A percentile compares a stretch with the other conserved stretches of the same genome.
Evolutionary conservation across 257 asterid genomes (phyloP).

Genomic region (Perilla frutescens): DNA sequence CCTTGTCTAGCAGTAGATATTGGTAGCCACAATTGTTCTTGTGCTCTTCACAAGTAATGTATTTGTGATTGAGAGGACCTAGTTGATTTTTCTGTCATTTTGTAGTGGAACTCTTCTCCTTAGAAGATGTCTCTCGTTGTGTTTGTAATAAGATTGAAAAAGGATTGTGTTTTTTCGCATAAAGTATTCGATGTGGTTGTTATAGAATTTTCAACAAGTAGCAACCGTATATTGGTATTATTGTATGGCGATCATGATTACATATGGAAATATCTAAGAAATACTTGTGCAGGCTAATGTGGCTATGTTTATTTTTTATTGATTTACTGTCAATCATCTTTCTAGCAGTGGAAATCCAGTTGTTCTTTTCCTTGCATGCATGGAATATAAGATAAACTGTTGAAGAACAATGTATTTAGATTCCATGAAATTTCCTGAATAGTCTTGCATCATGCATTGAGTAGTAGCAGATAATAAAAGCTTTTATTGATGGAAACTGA

Average conservation of each 20-base stretch:
- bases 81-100: slow-evolving; percentile 20
- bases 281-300: not conserved
- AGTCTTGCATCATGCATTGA: slow-evolving; percentile 1
- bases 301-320: not conserved
- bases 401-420: not conserved
- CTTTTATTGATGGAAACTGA: slow-evolving; percentile 34
- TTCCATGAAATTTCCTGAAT: not conserved
- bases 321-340: not conserved
- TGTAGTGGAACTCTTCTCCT: slow-evolving; percentile 21
- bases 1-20: slow-evolving; percentile 88
- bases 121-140: slow-evolving; percentile 14
- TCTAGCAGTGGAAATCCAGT: not conserved
- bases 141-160: slow-evolving; percentile 19
- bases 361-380: slow-evolving; percentile 17
- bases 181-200: slow-evolving; percentile 21
- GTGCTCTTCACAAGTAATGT: slow-evolving; percentile 52
- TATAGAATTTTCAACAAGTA: not conserved
- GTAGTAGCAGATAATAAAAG: not conserved
- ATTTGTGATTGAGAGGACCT: slow-evolving; percentile 29
- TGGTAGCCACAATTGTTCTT: slow-evolving; percentile 64
- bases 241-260: not conserved
- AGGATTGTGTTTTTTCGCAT: not conserved
- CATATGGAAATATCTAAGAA: not conserved
- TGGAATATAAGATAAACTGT: not conserved
- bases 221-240: not conserved